Base-by-base conservation (phyloP, 2,329 filamentous ascomycete species). In the Fusarium sterilihyphosum region DNA sequence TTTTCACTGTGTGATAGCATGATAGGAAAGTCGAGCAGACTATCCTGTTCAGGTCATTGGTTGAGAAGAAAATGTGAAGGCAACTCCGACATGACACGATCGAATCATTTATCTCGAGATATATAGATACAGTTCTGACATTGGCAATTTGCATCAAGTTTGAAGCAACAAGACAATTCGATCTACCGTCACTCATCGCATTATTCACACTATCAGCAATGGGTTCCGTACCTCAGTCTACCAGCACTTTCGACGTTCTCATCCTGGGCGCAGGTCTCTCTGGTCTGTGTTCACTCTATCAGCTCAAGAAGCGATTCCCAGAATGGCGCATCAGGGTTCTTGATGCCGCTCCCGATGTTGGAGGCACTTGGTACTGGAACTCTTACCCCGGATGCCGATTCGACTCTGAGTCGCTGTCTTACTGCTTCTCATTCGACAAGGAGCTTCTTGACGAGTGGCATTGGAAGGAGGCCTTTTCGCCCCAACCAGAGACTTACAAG, bases 271-370 rank as follows among this genome's bases (percentile, higher is more conserved):
- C 76, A 7, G 76, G 76, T 5, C 78, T 86, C 11, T 82, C 81
- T 10, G 84, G 85, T 2, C 81, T 87, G 46, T 84, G 82, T 52
- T 79, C 81, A 0, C 76, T 85, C 17, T 81, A 85, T 71, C 81
- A 81, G 3, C 81, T 87, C 69, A 78, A 80, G 14, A 65, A 86
- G 43, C 79, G 52, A 20, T 76, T 74, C n/a, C 74, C 73, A 4
- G 60, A 65, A 17, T 77, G 74, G 74, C 47, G 73, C 1, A 66
- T 77, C 26, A 72, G 63, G 31, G 67, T 70, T 5, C 31, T 78
- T 5, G 77, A 78, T 20, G 65, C 70, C 8, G 77, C 72, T 0
- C 65, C 70, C 1, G 70, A 74, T 11, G 74, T 78, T 3, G 77
- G 77, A 1, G 77, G 77, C 5, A 78, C 77, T 2, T 78, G 77